Conservation (phyloP, 768 basidiomycete species). For the Leucocoprinus leucothites region DNA sequence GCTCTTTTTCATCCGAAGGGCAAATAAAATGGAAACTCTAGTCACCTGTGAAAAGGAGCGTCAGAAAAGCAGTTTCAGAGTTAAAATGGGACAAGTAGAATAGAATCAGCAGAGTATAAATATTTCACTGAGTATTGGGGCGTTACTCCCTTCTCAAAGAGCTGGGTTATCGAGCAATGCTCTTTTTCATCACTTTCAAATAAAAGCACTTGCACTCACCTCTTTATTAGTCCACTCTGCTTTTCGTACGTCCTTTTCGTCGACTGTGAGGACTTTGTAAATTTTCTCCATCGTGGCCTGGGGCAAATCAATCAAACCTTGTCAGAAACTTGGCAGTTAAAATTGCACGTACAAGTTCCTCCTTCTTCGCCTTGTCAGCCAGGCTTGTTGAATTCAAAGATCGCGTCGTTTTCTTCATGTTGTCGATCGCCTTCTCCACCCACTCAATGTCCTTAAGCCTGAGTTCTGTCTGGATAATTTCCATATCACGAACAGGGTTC, state of each 20-base stretch:
- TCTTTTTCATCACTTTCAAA: slow-evolving; percentile 58
- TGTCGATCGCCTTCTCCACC: slow-evolving; percentile 89
- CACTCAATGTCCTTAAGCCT: slow-evolving; percentile 98
- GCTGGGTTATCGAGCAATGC: slow-evolving; percentile 66
- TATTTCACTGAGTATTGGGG: slow-evolving; percentile 71
- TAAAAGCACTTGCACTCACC: slow-evolving; percentile 43
- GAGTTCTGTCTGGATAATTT: slow-evolving; percentile 93
- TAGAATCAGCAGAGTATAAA: slow-evolving; percentile 45
- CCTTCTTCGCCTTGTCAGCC: slow-evolving; percentile 94
- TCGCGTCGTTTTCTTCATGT: slow-evolving; percentile 69
- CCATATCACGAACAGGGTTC: slow-evolving; percentile 94
- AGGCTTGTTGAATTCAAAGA: slow-evolving; percentile 72
- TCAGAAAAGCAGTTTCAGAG: not conserved
- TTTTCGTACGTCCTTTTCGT: slow-evolving; percentile 90
- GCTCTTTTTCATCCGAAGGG: slow-evolving; percentile 59
- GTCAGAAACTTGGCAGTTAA: not conserved
- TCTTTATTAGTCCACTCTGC: slow-evolving; percentile 96
- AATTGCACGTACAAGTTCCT: slow-evolving; percentile 74
- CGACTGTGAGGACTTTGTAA: slow-evolving; percentile 70
- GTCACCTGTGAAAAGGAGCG: not conserved
- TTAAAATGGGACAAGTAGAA: slow-evolving; percentile 24
- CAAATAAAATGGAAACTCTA: not conserved
- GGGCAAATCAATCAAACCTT: not conserved
- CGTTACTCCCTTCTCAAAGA: slow-evolving; percentile 95
- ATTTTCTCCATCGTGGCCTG: slow-evolving; percentile 88